Evolutionary conservation across 176 grass and related monocot genomes (phyloP), one percentile per base, ranked within the genome.

Genomic region (Avena insularis): DNA sequence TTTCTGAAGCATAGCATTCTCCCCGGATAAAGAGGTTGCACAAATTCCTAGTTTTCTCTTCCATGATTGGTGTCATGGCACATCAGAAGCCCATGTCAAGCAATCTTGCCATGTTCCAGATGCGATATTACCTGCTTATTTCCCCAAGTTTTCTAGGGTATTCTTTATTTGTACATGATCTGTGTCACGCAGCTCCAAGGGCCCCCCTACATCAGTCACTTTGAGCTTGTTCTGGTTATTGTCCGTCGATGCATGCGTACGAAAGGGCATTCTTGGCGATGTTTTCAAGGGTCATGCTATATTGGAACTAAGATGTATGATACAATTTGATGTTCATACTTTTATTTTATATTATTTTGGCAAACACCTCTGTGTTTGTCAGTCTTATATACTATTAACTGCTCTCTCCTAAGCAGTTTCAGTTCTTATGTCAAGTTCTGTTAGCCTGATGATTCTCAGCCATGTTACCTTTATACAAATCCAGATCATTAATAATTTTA

Each of bases 91-190:
- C 80, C 57, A 84, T 27, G 53, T 3, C 56, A 78, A 27, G 71
- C 82, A 72, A 77, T 73, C 72, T 82, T 84, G 36, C 56, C 71
- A 77, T 85, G 21, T 78, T 88, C n/a, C 75, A 68, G 51, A 46
- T 14, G 72, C 40, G 13, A 87, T 13, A 83, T 23, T 10, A 36
- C 48, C 40, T 2, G 33, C 46, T 25, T 21, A 53, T 47, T 86
- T 54, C 62, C 12, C 51, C 55, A 76, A 88, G 53, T 72, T 82
- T 75, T 66, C 83, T 88, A 95, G 83, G 63, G 38, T 87, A 91
- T 78, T 83, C 21, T 87, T 89, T 95, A 88, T 92, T 89, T 79
- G 53, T 86, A 90, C 79, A 89, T 86, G 90, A 84, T 86, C 63
- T 89, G 75, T 6, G n/a, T 77, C 79, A 85, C 19, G 51, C 54